Conservation (phyloP, 202 grass and related monocot genomes). For the Carex arenaria region DNA sequence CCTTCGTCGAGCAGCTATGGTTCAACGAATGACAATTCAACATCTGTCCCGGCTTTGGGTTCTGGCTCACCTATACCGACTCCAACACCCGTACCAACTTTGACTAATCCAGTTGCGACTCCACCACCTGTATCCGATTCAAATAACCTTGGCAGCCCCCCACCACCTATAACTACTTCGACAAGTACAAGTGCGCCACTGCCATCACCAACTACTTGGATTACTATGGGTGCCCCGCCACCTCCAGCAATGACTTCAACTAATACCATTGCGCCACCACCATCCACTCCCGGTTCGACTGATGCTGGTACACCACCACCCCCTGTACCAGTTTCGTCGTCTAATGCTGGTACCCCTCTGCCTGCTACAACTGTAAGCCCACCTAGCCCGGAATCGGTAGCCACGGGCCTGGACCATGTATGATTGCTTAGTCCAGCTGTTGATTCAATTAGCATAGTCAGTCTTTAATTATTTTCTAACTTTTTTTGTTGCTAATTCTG, state of each 20-base stretch:
- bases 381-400: conserved; percentile 27
- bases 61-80: neutral
- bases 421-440: neutral
- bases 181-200: neutral
- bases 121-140: neutral
- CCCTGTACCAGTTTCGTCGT: neutral
- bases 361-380: conserved; percentile 22
- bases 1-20: neutral
- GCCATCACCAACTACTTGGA: neutral
- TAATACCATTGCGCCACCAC: neutral
- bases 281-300: conserved; percentile 15
- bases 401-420: conserved; percentile 31
- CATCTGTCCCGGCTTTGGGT: neutral
- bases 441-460: neutral
- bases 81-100: neutral
- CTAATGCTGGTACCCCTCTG: conserved; percentile 6
- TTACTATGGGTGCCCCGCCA: neutral
- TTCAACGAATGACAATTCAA: conserved; percentile 1
- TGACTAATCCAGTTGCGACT: neutral
- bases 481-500: conserved; percentile 20
- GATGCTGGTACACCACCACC: conserved; percentile 2
- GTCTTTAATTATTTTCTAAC: neutral
- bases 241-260: neutral
- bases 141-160: neutral
- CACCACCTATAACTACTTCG: neutral